Evolutionary conservation across 176 grass and related monocot genomes (phyloP).

Genomic region (Lolium multiflorum): DNA sequence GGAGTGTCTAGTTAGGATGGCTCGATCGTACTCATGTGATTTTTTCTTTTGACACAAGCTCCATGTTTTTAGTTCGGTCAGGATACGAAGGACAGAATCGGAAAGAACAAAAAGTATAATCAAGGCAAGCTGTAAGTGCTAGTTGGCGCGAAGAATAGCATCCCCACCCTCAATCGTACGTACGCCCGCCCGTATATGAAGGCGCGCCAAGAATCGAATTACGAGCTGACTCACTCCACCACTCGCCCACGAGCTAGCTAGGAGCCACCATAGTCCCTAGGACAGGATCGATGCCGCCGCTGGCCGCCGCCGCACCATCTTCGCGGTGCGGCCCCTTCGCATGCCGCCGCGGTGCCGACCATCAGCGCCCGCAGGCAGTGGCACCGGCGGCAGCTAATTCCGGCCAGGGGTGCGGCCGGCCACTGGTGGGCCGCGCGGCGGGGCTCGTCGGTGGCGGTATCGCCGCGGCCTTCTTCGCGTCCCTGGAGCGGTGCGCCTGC

Average conservation of each 20-base stretch:
- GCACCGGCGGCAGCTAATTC: neutral
- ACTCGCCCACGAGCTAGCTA: neutral
- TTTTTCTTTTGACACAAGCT: too few relatives aligned
- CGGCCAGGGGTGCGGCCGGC: conserved; percentile 33
- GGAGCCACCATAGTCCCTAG: neutral
- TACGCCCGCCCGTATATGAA: too few relatives aligned
- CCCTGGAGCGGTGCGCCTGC: conserved; percentile 45
- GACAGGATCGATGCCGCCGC: neutral
- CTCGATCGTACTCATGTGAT: too few relatives aligned
- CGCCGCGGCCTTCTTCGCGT: conserved; percentile 43
- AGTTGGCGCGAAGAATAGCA: too few relatives aligned
- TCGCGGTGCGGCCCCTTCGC: conserved; percentile 46
- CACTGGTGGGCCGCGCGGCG: conserved; percentile 40
- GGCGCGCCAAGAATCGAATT: neutral
- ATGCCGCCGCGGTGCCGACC: conserved; percentile 20
- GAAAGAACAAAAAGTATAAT: too few relatives aligned
- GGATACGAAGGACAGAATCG: too few relatives aligned
- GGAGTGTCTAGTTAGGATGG: too few relatives aligned
- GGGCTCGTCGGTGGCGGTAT: conserved; percentile 40
- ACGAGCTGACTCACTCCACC: neutral
- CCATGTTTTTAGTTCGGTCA: too few relatives aligned
- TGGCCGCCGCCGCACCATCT: neutral
- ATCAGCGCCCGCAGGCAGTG: neutral
- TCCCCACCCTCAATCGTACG: too few relatives aligned
- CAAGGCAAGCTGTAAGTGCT: too few relatives aligned